These are phyloP conservation scores for Gloeopeniophorella convolvens DNA, from an alignment of 768 basidiomycete genomes.

Conservation along the genomic window DNA sequence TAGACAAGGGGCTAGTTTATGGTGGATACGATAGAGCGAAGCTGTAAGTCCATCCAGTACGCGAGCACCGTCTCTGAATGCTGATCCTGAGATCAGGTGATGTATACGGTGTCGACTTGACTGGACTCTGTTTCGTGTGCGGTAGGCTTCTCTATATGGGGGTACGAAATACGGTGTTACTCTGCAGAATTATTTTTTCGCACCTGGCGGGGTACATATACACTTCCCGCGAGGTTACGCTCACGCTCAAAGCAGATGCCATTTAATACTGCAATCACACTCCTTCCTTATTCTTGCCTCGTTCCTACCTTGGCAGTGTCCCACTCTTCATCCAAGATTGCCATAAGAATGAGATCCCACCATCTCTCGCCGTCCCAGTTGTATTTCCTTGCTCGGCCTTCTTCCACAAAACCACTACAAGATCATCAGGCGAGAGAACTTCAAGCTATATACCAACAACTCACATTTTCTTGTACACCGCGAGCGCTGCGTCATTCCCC, in stretches of 20 bases:
- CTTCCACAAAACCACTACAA: conserved; percentile 11
- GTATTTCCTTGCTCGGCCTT: background rate
- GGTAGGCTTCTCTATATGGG: too few species aligned
- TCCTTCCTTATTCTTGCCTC: background rate
- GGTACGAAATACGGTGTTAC: too few species aligned
- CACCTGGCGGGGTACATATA: too few species aligned
- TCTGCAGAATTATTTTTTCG: too few species aligned
- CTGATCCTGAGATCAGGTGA: background rate
- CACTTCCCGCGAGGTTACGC: too few species aligned
- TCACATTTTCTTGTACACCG: conserved; percentile 9
- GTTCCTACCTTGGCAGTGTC: background rate
- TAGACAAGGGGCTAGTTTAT: background rate
- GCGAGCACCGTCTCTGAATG: too few species aligned
- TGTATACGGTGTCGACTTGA: too few species aligned
- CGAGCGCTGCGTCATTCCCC: conserved; percentile 10
- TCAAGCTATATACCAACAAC: background rate
- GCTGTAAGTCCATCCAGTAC: too few species aligned
- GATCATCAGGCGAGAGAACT: background rate
- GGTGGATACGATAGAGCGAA: background rate
- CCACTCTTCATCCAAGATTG: conserved; percentile 12
- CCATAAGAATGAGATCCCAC: conserved; percentile 10
- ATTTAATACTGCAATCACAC: too few species aligned
- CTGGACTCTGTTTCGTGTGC: too few species aligned
- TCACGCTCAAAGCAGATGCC: too few species aligned
- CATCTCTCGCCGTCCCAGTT: background rate